Conservation (phyloP, 1,139 yeast species). For the Candida frijolesensis region DNA sequence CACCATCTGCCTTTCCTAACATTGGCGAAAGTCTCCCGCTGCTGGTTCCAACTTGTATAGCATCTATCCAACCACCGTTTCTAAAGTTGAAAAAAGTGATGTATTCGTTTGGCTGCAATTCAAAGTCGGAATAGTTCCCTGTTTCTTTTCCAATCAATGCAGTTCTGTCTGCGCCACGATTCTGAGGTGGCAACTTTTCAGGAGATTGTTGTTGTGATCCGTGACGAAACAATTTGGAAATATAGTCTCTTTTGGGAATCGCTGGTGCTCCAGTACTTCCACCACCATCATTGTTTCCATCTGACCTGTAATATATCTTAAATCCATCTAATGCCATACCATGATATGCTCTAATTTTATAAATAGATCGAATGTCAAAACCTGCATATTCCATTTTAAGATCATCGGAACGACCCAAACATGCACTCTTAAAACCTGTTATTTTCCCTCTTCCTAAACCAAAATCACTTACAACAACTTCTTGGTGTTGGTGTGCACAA, state of each 20-base stretch:
- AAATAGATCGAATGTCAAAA: conserved; percentile 34
- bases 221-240: conserved; percentile 30
- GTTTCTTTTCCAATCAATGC: conserved; percentile 67
- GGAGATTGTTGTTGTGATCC: conserved; percentile 10
- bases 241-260: conserved; percentile 51
- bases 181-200: not conserved
- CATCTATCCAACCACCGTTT: conserved; percentile 90
- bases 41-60: conserved; percentile 63
- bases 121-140: conserved; percentile 57
- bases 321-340: conserved; percentile 85
- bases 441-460: conserved; percentile 36
- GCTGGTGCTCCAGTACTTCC: conserved; percentile 35
- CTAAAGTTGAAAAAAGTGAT: conserved; percentile 65
- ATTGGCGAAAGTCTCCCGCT: conserved; percentile 54
- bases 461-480: conserved; percentile 42
- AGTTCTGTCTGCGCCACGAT: conserved; percentile 15
- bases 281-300: conserved; percentile 1
- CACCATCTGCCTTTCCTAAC: conserved; percentile 71
- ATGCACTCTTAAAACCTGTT: conserved; percentile 49
- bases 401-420: conserved; percentile 39
- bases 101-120: conserved; percentile 56
- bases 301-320: conserved; percentile 22
- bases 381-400: conserved; percentile 26
- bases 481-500: conserved; percentile 17
- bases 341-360: conserved; percentile 59